Conservation (phyloP, 352 stramenopile species). For the Elongisporangium undulatum region DNA sequence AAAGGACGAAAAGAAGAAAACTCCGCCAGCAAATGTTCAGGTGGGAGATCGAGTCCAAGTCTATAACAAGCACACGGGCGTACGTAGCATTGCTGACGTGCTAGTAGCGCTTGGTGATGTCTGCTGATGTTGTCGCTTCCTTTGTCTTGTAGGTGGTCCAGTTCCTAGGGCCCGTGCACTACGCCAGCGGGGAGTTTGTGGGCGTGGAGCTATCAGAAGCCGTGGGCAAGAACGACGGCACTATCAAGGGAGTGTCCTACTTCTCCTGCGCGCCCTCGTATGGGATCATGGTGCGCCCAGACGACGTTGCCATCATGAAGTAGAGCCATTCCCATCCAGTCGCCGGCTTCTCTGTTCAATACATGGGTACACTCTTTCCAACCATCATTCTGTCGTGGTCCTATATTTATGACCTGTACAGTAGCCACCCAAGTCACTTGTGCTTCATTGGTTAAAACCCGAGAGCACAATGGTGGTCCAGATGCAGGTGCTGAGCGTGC, state of each 20-base stretch:
- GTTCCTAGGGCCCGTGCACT: conserved; percentile 64
- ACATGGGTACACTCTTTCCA: background rate
- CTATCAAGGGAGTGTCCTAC: conserved; percentile 59
- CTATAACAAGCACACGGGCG: conserved; percentile 29
- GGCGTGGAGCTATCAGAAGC: conserved; percentile 51
- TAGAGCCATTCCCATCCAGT: too few species aligned
- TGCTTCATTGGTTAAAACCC: background rate
- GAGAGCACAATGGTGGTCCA: conserved; percentile 63
- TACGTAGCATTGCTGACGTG: conserved; percentile 12
- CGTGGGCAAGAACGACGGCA: conserved; percentile 71
- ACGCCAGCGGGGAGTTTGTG: conserved; percentile 67
- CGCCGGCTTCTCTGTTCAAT: background rate
- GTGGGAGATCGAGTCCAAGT: conserved; percentile 33
- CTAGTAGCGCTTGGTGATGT: background rate
- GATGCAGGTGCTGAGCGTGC: conserved; percentile 71
- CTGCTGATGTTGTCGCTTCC: background rate
- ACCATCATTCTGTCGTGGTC: background rate
- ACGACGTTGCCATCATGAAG: conserved; percentile 16
- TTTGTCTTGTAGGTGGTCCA: conserved; percentile 49
- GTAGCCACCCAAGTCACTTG: background rate
- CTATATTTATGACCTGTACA: background rate
- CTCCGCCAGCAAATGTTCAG: conserved; percentile 1
- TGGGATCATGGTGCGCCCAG: conserved; percentile 69
- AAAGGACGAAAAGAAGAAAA: background rate
- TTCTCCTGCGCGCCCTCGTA: conserved; percentile 50